Conservation (phyloP, 192 early-diverging fungal genomes). For the Backusella circina region DNA sequence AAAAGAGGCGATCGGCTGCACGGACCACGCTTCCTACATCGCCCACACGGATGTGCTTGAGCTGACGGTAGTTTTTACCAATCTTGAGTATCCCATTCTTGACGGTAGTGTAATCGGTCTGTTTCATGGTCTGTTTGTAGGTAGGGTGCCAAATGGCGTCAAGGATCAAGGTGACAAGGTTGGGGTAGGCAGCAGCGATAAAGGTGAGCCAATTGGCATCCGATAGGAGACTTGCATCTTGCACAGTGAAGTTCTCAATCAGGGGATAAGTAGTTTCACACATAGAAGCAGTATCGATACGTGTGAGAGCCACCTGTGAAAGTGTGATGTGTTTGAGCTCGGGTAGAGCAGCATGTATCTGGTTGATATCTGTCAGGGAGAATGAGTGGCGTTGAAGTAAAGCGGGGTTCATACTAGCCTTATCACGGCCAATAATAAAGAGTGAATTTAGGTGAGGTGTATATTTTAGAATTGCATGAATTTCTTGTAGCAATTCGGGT, state of each 20-base stretch:
- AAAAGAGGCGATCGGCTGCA: neutral
- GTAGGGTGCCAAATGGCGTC: neutral
- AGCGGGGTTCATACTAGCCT: neutral
- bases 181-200: neutral
- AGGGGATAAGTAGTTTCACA: neutral
- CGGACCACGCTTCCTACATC: neutral
- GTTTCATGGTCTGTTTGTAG: neutral
- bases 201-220: neutral
- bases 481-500: neutral
- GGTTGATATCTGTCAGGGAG: neutral
- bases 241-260: neutral
- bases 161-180: neutral
- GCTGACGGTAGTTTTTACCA: neutral
- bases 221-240: neutral
- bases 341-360: neutral
- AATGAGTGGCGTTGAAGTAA: neutral
- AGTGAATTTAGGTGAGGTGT: neutral
- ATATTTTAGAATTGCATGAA: neutral
- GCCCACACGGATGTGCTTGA: neutral
- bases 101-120: neutral
- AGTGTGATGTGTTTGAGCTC: neutral
- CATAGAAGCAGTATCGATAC: neutral
- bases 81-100: neutral
- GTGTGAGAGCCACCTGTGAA: neutral
- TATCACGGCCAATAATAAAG: neutral